Base-by-base conservation (phyloP, 1,284 basidiomycete species). In the Ustilago lituana region DNA sequence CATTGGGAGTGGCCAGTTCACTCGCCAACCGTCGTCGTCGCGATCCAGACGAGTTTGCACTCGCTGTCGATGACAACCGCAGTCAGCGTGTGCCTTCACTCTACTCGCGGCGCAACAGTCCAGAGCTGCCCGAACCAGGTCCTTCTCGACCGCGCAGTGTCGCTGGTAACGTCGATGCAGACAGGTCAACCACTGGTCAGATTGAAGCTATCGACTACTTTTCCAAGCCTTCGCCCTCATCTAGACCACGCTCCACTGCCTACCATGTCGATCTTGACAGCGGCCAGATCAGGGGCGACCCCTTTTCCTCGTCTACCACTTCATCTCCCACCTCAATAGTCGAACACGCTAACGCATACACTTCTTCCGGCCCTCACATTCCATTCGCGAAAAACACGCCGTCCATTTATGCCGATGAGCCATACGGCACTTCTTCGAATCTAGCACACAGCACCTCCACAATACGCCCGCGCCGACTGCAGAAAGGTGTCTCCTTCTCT, bases 401-500 rank as follows among this genome's bases (percentile, higher is more conserved):
- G 9, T 10, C 38, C 12, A 12, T 33, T 20, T 65, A 50, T 47
- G 27, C 50, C 9, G 63, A 58, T 19, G 44, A 57, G 10, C 54
- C 58, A 3, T 59, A 65, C 24, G 31, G 29, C n/a, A 19, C 32
- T 15, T 47, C 44, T 5, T 26, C 43, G 2, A 38, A 45, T 31
- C 35, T 65, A 4, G 53, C 54, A 23, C 35, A 53, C 6, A 37
- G 37, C 43, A 33, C 61, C 22, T 56, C 58, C 6, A 61, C 62
- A 23, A 56, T 61, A 51, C 58, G 53, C 14, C 56, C 64, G 17
- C 51, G 53, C 23, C 45, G 63, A 17, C 6, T 53, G 14, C 45
- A 37, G 22, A 73, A 73, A 37, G 71, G 71, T 29, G 71, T 73
- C 12, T 70, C 67, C 29, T 73, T 73, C 41, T 66, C 62, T 15